Evolutionary conservation across 2,329 filamentous ascomycete genomes (phyloP).

Genomic region (Colletotrichum costaricense): DNA sequence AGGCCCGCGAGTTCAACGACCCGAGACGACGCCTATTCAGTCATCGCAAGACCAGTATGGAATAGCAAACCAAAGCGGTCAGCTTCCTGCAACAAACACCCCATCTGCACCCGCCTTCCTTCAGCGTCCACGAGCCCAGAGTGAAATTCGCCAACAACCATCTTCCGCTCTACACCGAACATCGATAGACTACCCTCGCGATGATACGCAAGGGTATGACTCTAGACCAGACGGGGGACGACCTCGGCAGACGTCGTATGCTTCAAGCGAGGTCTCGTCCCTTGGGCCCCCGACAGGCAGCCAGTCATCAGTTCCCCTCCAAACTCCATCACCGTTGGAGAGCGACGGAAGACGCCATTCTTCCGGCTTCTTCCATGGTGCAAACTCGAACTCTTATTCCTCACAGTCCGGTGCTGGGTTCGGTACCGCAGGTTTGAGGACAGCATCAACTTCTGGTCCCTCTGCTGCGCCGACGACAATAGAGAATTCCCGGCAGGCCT

Average conservation of each 20-base stretch:
- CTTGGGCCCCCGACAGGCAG: constrained; percentile 42
- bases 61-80: neutral
- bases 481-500: neutral
- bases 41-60: neutral
- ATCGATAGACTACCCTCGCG: neutral
- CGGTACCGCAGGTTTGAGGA: neutral
- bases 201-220: neutral
- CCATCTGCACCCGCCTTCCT: constrained; percentile 7
- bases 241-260: constrained; percentile 13
- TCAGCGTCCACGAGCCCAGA: constrained; percentile 7
- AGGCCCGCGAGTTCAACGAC: constrained; percentile 2
- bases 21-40: constrained; percentile 18
- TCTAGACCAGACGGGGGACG: neutral
- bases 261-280: constrained; percentile 40
- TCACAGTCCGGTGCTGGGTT: neutral
- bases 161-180: neutral
- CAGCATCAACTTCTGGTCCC: constrained; percentile 20
- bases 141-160: neutral
- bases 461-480: neutral
- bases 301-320: constrained; percentile 39
- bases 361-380: constrained; percentile 36
- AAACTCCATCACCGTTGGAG: constrained; percentile 46
- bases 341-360: constrained; percentile 15
- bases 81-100: neutral
- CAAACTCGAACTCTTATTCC: neutral